These are phyloP conservation scores for Cryptococcus amylolentus DNA, from an alignment of 1,284 basidiomycete species.

Conservation along the genomic window DNA sequence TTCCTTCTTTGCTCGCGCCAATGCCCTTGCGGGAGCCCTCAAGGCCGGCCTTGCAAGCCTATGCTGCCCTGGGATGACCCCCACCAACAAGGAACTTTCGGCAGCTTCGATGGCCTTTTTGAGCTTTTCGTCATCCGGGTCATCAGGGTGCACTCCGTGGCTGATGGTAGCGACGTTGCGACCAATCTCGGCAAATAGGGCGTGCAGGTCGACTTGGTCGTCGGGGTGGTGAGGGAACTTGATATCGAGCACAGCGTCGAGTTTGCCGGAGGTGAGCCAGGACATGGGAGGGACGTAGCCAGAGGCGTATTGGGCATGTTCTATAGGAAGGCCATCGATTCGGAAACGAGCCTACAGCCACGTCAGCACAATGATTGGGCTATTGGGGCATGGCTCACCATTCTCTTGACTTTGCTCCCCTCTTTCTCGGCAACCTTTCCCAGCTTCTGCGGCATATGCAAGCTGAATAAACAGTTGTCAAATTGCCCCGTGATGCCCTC, in stretches of 20 bases:
- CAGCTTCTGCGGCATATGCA: constrained; percentile 95
- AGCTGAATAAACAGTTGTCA: constrained; percentile 94
- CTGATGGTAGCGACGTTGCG: constrained; percentile 64
- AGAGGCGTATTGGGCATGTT: constrained; percentile 85
- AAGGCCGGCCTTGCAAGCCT: constrained; percentile 82
- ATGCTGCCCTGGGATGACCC: constrained; percentile 82
- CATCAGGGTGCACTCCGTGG: constrained; percentile 45
- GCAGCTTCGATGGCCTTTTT: constrained; percentile 39
- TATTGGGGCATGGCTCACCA: constrained; percentile 58
- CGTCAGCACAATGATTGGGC: no score
- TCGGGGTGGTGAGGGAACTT: constrained; percentile 86
- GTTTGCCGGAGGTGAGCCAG: constrained; percentile 94
- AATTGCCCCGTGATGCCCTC: constrained; percentile 96
- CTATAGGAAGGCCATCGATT: constrained; percentile 94
- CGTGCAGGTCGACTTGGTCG: constrained; percentile 70
- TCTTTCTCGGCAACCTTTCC: constrained; percentile 82
- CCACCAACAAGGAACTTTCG: constrained; percentile 16
- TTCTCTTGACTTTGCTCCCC: constrained; percentile 72
- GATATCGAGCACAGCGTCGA: constrained; percentile 96
- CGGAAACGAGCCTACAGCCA: constrained; percentile 75
- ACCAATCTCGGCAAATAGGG: constrained; percentile 84
- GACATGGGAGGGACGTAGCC: constrained; percentile 79
- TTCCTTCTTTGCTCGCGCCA: constrained; percentile 8
- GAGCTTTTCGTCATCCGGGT: constrained; percentile 33
- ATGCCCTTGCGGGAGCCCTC: constrained; percentile 59